Evolutionary conservation across 768 basidiomycete genomes (phyloP).

Genomic region (Candolleomyces aberdarensis): DNA sequence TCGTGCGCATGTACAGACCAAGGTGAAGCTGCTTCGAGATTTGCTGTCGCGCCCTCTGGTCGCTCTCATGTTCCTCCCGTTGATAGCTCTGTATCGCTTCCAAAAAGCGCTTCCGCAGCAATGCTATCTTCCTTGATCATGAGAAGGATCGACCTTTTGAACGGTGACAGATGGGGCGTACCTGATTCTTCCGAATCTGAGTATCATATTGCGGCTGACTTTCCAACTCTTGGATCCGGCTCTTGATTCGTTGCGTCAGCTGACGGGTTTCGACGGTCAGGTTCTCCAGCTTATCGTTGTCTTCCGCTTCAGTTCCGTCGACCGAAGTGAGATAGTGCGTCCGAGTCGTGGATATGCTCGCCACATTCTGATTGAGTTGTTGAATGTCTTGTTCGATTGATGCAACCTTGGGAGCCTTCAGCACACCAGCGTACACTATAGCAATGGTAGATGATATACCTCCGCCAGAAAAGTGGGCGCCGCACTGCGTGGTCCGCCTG

Average conservation of each 20-base stretch:
- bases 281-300: slow-evolving; percentile 46
- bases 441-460: slow-evolving; percentile 17
- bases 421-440: neutral
- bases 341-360: slow-evolving; percentile 35
- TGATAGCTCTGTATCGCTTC: slow-evolving; percentile 80
- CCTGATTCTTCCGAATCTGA: slow-evolving; percentile 39
- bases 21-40: slow-evolving; percentile 73
- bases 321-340: slow-evolving; percentile 35
- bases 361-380: slow-evolving; percentile 34
- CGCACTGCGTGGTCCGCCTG: slow-evolving; percentile 6
- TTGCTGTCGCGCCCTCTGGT: slow-evolving; percentile 62
- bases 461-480: slow-evolving; percentile 34
- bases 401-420: slow-evolving; percentile 27
- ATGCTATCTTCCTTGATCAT: slow-evolving; percentile 37
- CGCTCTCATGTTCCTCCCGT: slow-evolving; percentile 68
- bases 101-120: slow-evolving; percentile 66
- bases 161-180: slow-evolving; percentile 11
- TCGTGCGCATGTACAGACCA: slow-evolving; percentile 35
- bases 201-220: slow-evolving; percentile 25
- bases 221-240: slow-evolving; percentile 57
- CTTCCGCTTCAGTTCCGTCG: slow-evolving; percentile 25
- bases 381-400: slow-evolving; percentile 41
- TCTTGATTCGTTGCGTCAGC: slow-evolving; percentile 54
- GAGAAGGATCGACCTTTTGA: no score
- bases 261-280: slow-evolving; percentile 58